A percentile compares a stretch with the other conserved stretches of the same genome.
Conservation (phyloP, 2,329 filamentous ascomycete genomes). For the Orbilia javanica region DNA sequence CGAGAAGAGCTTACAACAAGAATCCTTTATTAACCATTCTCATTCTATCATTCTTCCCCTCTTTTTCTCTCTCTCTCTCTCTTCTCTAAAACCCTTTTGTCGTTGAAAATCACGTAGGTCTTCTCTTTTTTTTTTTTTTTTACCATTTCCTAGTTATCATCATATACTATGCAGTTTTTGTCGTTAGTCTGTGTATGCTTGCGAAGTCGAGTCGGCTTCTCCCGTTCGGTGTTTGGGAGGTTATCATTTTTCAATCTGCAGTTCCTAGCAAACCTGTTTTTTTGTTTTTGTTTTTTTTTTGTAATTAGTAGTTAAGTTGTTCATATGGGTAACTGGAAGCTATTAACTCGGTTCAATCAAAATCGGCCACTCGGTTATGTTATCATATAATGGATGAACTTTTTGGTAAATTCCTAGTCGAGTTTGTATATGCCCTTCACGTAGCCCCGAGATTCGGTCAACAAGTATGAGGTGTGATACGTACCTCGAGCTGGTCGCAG, state of each 20-base stretch:
- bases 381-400: too few relatives aligned
- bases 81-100: background rate
- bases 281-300: too few relatives aligned
- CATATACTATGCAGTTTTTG: background rate
- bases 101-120: background rate
- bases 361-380: background rate
- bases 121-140: background rate
- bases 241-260: background rate
- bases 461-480: too few relatives aligned
- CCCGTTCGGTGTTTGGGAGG: slow-evolving; percentile 22
- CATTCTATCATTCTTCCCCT: background rate
- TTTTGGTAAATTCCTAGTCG: too few relatives aligned
- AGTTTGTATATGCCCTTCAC: background rate
- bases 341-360: background rate
- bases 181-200: slow-evolving; percentile 6
- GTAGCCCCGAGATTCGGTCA: too few relatives aligned
- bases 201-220: slow-evolving; percentile 5
- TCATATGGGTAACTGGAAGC: background rate
- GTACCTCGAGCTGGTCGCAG: too few relatives aligned
- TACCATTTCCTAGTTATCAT: background rate
- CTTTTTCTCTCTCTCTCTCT: background rate
- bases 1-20: slow-evolving; percentile 63
- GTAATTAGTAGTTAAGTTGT: background rate
- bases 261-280: too few relatives aligned
- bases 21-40: slow-evolving; percentile 43